phyloP scores from a whole-genome alignment of 2,329 filamentous ascomycete genomes.

The Coleophoma cylindrospora region DNA sequence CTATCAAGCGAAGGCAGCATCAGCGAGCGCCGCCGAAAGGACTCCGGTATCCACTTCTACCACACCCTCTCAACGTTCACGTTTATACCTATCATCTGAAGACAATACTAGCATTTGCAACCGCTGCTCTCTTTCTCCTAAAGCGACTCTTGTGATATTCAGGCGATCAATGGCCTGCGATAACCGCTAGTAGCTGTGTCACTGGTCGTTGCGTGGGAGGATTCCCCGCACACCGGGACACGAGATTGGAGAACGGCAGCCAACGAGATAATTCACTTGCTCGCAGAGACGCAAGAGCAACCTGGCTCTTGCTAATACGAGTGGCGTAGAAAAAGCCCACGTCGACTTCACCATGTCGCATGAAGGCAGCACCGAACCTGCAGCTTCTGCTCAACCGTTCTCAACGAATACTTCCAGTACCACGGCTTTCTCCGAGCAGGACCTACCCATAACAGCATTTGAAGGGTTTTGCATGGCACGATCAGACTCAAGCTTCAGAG shows the following conservation, averaged over 20 bases:
- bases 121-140: not conserved
- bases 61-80: not conserved
- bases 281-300: not conserved
- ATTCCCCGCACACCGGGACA: constrained; percentile 52
- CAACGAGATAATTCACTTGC: constrained; percentile 8
- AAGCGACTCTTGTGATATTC: not conserved
- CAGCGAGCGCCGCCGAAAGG: not conserved
- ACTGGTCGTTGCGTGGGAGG: constrained; percentile 54
- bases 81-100: not conserved
- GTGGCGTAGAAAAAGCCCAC: constrained; percentile 31
- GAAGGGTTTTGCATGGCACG: constrained; percentile 52
- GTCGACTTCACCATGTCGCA: constrained; percentile 38
- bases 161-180: constrained; percentile 47
- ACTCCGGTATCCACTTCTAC: not conserved
- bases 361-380: constrained; percentile 33
- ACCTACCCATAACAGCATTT: constrained; percentile 33
- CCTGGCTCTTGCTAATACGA: constrained; percentile 29
- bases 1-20: not conserved
- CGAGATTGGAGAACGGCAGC: constrained; percentile 23
- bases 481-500: constrained; percentile 67
- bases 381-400: constrained; percentile 16
- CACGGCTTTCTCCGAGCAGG: constrained; percentile 9
- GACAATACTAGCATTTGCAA: too few species aligned
- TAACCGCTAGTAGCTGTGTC: constrained; percentile 45
- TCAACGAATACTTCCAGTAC: constrained; percentile 3